Evolutionary conservation across 257 asterid species (phyloP), one percentile per base, ranked within the genome.

Genomic region (Plantago elongata): DNA sequence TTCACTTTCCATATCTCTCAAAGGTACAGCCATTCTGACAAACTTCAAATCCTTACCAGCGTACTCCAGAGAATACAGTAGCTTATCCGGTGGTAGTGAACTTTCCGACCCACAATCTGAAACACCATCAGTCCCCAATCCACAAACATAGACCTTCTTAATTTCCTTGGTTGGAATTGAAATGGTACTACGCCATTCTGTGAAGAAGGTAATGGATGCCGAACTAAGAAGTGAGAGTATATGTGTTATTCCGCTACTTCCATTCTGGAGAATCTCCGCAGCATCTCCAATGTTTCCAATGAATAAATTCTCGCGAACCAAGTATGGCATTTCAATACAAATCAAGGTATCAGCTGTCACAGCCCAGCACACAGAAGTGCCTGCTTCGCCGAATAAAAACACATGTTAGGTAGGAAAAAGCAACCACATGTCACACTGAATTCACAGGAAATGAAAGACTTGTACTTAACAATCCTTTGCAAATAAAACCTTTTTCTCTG

Each of bases 31-130:
- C 97, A 89, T 87, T 77, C 99, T 83, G 64, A 74, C 77, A 75
- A 87, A 67, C 84, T 83, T 87, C 80, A 93, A 76, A 75, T 89
- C 95, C 77, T 87, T 84, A 30, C 99, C 99, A 11, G 99, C 97
- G 71, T 83, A 61, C 78, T 93, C 96, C 77, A 93, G 69, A 50
- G 89, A 66, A 79, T 80, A 93, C 1, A 93, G 84, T 65, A 84
- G 82, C 73, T 87, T 93, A 76, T 75, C 82, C 8, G 89, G 85
- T 15, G 92, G 72, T 77, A 89, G 44, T 7, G 95, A 73, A 73
- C 78, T 77, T 75, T 71, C 81, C 12, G 86, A 66, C 70, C 78
- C 81, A 66, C 81, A 73, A 65, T 51, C 66, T 52, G 67, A 47
- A 76, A 56, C 79, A 75, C 12, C 59, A 54, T 78, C 84, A 15